Evolutionary conservation across 129 eudicot species (phyloP), one percentile per base, ranked within the genome.

Genomic region (Centrapalus pauciflorus): DNA sequence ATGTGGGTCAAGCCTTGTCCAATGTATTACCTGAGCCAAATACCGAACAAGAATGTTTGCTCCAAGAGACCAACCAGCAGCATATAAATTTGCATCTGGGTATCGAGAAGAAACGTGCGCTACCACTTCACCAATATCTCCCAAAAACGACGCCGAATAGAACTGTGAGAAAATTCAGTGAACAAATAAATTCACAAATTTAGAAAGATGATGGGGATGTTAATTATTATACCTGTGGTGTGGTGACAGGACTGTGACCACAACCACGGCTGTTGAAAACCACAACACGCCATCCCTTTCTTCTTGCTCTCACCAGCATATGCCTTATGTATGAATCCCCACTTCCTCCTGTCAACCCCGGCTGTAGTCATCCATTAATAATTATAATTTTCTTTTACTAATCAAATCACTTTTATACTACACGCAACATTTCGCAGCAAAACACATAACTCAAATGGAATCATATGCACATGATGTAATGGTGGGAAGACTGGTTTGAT

Each of bases 301-400:
- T 76, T 71, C 92, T 89, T 13, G 95, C 95, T 61, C 86, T 77
- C 30, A 71, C 3, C 30, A 86, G 64, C 99, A 93, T 89, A 67
- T 93, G 99, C 80, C 96, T 79, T 29, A 86, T 82, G 56, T 89
- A 89, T 7, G 90, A 63, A 50, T 86, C 96, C n/a, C 38, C 77
- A 60, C 99, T 93, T 41, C 99, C 99, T 49, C 99, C 99, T 6
- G 96, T 93, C 24, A 93, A 81, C 67, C 99, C 96, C 64, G 99
- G 99, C 99, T 93, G 89, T 73, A 79, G 58, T 34, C 71, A 70
- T 62, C 24, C 63, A 69, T 21, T n/a, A 46, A n/a, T n/a, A n/a
- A n/a, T n/a, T n/a, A n/a, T n/a, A n/a, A n/a, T n/a, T n/a, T n/a
- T n/a, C n/a, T n/a, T n/a, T n/a, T n/a, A n/a, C n/a, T n/a, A n/a